Evolutionary conservation across 108 stramenopile genomes (phyloP), one percentile per base, ranked within the genome.

Genomic region (Bacterosira constricta): DNA sequence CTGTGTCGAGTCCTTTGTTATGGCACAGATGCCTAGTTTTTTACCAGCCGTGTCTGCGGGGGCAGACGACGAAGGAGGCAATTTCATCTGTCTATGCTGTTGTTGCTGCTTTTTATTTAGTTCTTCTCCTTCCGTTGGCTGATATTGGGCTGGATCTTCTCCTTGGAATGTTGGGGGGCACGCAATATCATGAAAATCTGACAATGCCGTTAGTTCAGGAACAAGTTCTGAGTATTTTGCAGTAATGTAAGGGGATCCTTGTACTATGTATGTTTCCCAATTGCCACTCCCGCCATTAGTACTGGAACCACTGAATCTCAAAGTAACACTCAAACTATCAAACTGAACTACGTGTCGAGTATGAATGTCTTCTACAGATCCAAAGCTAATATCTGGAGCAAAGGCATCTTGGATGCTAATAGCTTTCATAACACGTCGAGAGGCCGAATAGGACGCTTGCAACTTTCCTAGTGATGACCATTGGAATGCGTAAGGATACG

Each of bases 181-280:
- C 27, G 41, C 52, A 25, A 92, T 65, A 50, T 84, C 68, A 13
- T 75, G 63, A 71, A 94, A 90, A 36, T 73, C 87, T 8, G 89
- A 90, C 17, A 90, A 66, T 1, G 90, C 78, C 17, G 73, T 78
- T 17, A 94, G 60, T 30, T 83, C 65, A 17, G 93, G 90, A 42
- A 80, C 75, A 15, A 78, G 60, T 13, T 75, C 80, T 10, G 69
- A 62, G 64, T 86, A 88, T 42, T 60, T 55, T 4, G 85, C 63
- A 12, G 93, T 92, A 10, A 90, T 50, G 68, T 94, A 94, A 4
- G 93, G 93, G 21, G 79, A 86, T 27, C 93, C 93, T 64, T 90
- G 93, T 8, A 94, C 90, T 21, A 94, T 80, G 39, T 88, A 81
- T 11, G 82, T 83, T 60, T 89, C 89, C 90, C 90, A 94, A 57